Conservation (phyloP, 441 rosid genomes). For the Brassica hybrid region DNA sequence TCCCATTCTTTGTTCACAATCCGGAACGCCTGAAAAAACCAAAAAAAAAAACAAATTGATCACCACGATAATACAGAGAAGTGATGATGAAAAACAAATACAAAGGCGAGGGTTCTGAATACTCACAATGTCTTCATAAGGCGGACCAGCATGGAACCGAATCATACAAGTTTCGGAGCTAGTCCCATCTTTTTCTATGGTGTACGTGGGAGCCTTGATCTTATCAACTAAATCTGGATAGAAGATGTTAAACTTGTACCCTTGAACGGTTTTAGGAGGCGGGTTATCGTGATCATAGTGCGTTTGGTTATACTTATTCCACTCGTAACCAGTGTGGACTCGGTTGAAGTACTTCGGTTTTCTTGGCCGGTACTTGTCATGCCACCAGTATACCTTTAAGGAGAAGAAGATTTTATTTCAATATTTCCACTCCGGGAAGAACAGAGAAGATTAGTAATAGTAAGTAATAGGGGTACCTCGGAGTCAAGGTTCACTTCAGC, state of each 20-base stretch:
- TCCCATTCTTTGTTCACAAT: constrained; percentile 98
- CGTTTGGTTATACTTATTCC: constrained; percentile 95
- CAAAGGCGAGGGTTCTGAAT: not conserved
- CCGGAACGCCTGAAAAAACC: constrained; percentile 64
- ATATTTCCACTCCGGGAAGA: not conserved
- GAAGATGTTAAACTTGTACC: constrained; percentile 95
- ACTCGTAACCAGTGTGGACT: constrained; percentile 95
- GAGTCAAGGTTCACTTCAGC: constrained; percentile 95
- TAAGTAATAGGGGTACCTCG: constrained; percentile 48
- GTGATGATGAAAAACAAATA: not conserved
- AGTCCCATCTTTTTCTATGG: constrained; percentile 83
- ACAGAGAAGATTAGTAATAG: not conserved
- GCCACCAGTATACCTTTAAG: constrained; percentile 96
- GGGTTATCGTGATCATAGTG: constrained; percentile 97
- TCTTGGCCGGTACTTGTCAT: constrained; percentile 93
- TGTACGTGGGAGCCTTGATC: constrained; percentile 78
- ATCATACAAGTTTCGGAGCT: constrained; percentile 85
- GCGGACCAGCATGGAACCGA: constrained; percentile 91
- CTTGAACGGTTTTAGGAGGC: constrained; percentile 95
- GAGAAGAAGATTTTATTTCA: not conserved
- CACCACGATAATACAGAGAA: not conserved
- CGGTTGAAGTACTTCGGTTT: constrained; percentile 95
- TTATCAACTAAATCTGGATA: constrained; percentile 96
- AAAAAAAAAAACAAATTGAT: not conserved
- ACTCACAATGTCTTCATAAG: constrained; percentile 92